Conservation (phyloP, 2,329 filamentous ascomycete genomes). For the Didymella glomerata region DNA sequence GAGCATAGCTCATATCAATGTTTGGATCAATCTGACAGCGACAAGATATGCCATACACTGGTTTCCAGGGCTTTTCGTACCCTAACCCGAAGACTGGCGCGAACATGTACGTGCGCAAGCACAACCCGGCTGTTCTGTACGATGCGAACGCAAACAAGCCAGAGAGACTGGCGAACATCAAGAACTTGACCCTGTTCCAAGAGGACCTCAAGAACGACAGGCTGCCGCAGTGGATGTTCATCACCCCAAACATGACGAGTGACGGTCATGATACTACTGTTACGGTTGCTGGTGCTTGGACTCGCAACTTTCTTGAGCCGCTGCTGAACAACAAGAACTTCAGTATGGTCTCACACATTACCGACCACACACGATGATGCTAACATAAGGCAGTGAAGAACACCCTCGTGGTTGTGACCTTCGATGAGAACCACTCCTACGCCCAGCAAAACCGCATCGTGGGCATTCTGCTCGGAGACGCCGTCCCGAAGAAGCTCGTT, state of each 20-base stretch:
- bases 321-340: constrained; percentile 75
- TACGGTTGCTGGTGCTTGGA: constrained; percentile 73
- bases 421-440: constrained; percentile 81
- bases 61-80: constrained; percentile 68
- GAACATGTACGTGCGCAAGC: constrained; percentile 85
- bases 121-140: constrained; percentile 73
- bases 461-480: constrained; percentile 76
- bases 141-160: constrained; percentile 68
- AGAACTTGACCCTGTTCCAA: constrained; percentile 76
- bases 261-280: constrained; percentile 79
- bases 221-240: constrained; percentile 47
- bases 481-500: constrained; percentile 69
- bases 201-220: constrained; percentile 34
- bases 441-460: constrained; percentile 72
- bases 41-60: constrained; percentile 73
- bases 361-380: neutral
- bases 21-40: neutral
- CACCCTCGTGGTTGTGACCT: constrained; percentile 78
- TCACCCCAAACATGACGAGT: constrained; percentile 73
- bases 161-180: constrained; percentile 72
- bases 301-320: constrained; percentile 72
- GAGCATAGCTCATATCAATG: neutral
- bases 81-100: constrained; percentile 71
- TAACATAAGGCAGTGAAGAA: constrained; percentile 61
- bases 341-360: constrained; percentile 46